Evolutionary conservation across 2,329 filamentous ascomycete genomes (phyloP).

Genomic region (Tympanopsis confertula): DNA sequence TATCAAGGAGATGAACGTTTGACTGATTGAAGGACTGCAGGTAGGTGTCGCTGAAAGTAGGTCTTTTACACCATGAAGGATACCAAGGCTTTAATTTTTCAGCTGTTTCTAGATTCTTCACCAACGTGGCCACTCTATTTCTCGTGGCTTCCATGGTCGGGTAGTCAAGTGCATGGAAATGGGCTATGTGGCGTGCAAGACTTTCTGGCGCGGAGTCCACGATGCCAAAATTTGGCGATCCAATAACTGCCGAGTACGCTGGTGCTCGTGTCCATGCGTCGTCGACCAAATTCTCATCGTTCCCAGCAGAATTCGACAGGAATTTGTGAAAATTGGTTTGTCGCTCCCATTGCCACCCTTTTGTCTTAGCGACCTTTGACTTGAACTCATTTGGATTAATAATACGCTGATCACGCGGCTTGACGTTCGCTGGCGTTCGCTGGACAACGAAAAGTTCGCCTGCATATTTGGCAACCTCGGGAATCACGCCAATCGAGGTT

Average conservation of each 20-base stretch:
- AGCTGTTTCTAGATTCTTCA: slow-evolving; percentile 38
- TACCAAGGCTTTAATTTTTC: slow-evolving; percentile 47
- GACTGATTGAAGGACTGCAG: slow-evolving; percentile 43
- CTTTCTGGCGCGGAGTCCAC: no score
- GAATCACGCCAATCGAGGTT: slow-evolving; percentile 11
- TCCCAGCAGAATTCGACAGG: slow-evolving; percentile 18
- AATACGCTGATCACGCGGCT: slow-evolving; percentile 20
- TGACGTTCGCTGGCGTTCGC: slow-evolving; percentile 34
- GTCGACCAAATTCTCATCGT: slow-evolving; percentile 27
- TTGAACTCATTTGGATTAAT: no score
- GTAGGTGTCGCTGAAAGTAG: slow-evolving; percentile 49
- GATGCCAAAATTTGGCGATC: slow-evolving; percentile 20
- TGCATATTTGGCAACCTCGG: slow-evolving; percentile 30
- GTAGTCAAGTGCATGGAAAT: no score
- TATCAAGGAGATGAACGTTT: slow-evolving; percentile 50
- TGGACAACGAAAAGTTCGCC: slow-evolving; percentile 42
- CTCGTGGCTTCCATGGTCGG: slow-evolving; percentile 36
- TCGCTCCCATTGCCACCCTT: slow-evolving; percentile 37
- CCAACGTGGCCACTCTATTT: slow-evolving; percentile 31
- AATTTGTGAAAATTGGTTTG: slow-evolving; percentile 28
- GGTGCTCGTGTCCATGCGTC: slow-evolving; percentile 35
- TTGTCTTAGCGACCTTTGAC: slow-evolving; percentile 17
- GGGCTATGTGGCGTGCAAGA: slow-evolving; percentile 20
- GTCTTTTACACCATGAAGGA: slow-evolving; percentile 49
- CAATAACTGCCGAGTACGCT: slow-evolving; percentile 22